These are phyloP conservation scores for Geotrichum klebahnii DNA, from an alignment of 1,139 yeast genomes.

Conservation along the genomic window DNA sequence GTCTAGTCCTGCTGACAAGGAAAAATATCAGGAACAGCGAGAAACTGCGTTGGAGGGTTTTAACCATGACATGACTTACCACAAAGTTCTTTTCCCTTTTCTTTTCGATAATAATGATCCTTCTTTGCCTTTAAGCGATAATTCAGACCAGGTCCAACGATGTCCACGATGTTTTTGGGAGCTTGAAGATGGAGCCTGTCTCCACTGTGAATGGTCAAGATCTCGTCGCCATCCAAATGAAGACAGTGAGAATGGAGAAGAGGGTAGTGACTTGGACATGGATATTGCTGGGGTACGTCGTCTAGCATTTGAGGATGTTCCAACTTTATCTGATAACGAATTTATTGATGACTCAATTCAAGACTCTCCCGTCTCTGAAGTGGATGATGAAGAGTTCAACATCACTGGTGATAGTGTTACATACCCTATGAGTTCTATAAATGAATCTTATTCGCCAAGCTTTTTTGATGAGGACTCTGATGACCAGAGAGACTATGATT, in stretches of 20 bases:
- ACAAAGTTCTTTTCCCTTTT: slow-evolving; percentile 27
- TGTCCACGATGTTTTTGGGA: slow-evolving; percentile 35
- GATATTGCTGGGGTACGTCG: slow-evolving; percentile 21
- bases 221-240: slow-evolving; percentile 7
- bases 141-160: slow-evolving; percentile 31
- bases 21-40: slow-evolving; percentile 19
- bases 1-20: slow-evolving; percentile 16
- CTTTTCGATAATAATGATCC: slow-evolving; percentile 23
- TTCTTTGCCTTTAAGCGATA: slow-evolving; percentile 24
- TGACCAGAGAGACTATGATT: slow-evolving; percentile 8
- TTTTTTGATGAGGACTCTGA: slow-evolving; percentile 10
- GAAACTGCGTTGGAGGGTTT: slow-evolving; percentile 23
- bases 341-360: slow-evolving; percentile 15
- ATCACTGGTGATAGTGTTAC: slow-evolving; percentile 7
- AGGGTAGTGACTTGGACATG: slow-evolving; percentile 17
- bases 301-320: slow-evolving; percentile 19
- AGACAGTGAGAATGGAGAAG: not conserved
- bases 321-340: slow-evolving; percentile 6
- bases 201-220: slow-evolving; percentile 27
- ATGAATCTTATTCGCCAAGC: not conserved
- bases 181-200: slow-evolving; percentile 27
- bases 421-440: too few species aligned
- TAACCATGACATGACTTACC: slow-evolving; percentile 26
- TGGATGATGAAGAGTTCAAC: slow-evolving; percentile 17
- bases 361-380: slow-evolving; percentile 7